A percentile compares a stretch with the other conserved stretches of the same genome.
Conservation (phyloP, 768 basidiomycete species). For the Kwoniella pini region DNA sequence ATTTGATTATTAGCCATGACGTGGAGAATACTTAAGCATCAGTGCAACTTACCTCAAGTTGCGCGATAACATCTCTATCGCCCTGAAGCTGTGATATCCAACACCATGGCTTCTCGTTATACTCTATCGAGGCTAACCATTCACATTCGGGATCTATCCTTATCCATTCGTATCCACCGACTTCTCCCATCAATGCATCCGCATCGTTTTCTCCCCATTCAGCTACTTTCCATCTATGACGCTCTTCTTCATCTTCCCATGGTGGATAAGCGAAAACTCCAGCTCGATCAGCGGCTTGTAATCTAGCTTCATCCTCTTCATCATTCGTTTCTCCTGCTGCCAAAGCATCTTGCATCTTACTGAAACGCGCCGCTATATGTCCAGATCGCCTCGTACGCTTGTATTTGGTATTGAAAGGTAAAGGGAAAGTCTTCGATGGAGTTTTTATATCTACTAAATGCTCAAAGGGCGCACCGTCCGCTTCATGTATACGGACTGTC, state of each 20-base stretch:
- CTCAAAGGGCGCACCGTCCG: slow-evolving; percentile 97
- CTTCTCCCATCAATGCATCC: slow-evolving; percentile 86
- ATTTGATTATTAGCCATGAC: slow-evolving; percentile 12
- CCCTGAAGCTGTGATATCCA: slow-evolving; percentile 95
- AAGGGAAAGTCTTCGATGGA: slow-evolving; percentile 89
- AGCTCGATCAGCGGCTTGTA: slow-evolving; percentile 31
- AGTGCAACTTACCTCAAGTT: slow-evolving; percentile 75
- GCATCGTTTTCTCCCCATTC: slow-evolving; percentile 99
- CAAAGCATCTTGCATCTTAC: slow-evolving; percentile 40
- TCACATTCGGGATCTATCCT: slow-evolving; percentile 98
- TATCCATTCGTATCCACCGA: slow-evolving; percentile 88
- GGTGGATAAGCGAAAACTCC: slow-evolving; percentile 83
- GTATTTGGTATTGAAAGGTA: slow-evolving; percentile 76
- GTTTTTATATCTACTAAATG: slow-evolving; percentile 90
- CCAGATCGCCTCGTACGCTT: slow-evolving; percentile 45
- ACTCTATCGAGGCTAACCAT: slow-evolving; percentile 91
- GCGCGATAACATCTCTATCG: slow-evolving; percentile 94
- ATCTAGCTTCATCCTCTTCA: slow-evolving; percentile 30
- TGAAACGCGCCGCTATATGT: slow-evolving; percentile 41
- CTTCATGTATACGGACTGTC: slow-evolving; percentile 98
- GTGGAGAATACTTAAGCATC: neutral
- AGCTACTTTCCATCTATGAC: slow-evolving; percentile 78
- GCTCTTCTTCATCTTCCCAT: slow-evolving; percentile 80
- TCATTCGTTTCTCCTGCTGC: slow-evolving; percentile 31
- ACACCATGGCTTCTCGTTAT: slow-evolving; percentile 79